These are phyloP conservation scores for Brettanomyces naardenensis DNA, from an alignment of 805 yeast species.

Conservation along the genomic window DNA sequence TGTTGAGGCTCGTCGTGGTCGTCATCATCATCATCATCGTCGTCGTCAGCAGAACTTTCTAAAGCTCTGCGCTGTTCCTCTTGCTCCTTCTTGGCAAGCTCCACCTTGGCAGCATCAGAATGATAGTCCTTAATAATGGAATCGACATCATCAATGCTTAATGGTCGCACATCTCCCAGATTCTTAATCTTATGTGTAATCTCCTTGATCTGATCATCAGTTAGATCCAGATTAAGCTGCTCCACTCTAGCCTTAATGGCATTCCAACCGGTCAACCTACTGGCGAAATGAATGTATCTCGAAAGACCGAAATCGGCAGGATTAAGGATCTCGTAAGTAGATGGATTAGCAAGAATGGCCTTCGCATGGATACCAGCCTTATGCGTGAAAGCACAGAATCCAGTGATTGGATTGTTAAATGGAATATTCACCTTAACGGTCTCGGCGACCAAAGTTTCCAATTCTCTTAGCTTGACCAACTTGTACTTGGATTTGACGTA, in stretches of 20 bases:
- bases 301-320: constrained; percentile 54
- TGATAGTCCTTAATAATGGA: constrained; percentile 51
- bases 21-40: constrained; percentile 2
- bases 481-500: constrained; percentile 52
- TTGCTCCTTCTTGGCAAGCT: constrained; percentile 14
- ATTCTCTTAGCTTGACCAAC: constrained; percentile 46
- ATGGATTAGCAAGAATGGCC: constrained; percentile 55
- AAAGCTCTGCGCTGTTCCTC: constrained; percentile 3
- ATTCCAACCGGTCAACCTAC: constrained; percentile 56
- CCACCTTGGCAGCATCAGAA: constrained; percentile 27
- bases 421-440: constrained; percentile 53
- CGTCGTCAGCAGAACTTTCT: constrained; percentile 1
- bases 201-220: constrained; percentile 50
- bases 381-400: constrained; percentile 58
- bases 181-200: constrained; percentile 47
- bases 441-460: constrained; percentile 52
- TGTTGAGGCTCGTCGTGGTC: constrained; percentile 5
- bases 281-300: constrained; percentile 55
- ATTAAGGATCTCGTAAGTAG: constrained; percentile 53
- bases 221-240: constrained; percentile 46
- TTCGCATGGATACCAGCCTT: constrained; percentile 60
- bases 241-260: constrained; percentile 56
- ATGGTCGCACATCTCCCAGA: constrained; percentile 53
- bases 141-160: constrained; percentile 54
- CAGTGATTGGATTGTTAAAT: constrained; percentile 56